Percentiles rank a stretch among this genome's conserved stretches.
Conservation (phyloP, 148 eudicot species). For the Chenopodium formosanum region DNA sequence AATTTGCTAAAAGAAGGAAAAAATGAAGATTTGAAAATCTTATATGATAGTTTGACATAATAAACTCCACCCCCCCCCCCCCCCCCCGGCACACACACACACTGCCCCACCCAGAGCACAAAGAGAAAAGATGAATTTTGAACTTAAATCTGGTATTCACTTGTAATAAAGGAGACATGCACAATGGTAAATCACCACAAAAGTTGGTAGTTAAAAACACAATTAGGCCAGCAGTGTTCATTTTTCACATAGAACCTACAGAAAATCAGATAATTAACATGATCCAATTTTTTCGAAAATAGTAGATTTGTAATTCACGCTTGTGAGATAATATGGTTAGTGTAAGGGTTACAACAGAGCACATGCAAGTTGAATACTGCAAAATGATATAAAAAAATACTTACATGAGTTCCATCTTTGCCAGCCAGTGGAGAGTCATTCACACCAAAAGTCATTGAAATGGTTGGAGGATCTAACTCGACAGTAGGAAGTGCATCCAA, state of each 20-base stretch:
- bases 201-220: not conserved
- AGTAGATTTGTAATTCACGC: not conserved
- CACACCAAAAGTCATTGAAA: conserved; percentile 98
- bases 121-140: too few species aligned
- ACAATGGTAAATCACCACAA: not conserved
- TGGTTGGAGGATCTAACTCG: conserved; percentile 96
- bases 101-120: not conserved
- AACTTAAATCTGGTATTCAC: too few species aligned
- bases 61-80: not conserved
- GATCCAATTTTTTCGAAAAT: not conserved
- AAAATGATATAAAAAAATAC: conserved; percentile 18
- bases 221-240: not conserved
- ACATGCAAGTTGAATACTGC: not conserved
- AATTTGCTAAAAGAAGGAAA: not conserved
- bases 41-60: not conserved
- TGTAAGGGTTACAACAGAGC: not conserved
- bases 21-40: not conserved
- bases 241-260: not conserved
- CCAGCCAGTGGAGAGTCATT: conserved; percentile 99
- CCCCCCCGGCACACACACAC: too few species aligned
- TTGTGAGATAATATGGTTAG: not conserved
- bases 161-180: not conserved
- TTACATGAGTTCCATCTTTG: conserved; percentile 91
- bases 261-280: not conserved
- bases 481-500: conserved; percentile 77